Evolutionary conservation across 1,139 yeast species (phyloP).

Genomic region (Saccharomycopsis hybrid): DNA sequence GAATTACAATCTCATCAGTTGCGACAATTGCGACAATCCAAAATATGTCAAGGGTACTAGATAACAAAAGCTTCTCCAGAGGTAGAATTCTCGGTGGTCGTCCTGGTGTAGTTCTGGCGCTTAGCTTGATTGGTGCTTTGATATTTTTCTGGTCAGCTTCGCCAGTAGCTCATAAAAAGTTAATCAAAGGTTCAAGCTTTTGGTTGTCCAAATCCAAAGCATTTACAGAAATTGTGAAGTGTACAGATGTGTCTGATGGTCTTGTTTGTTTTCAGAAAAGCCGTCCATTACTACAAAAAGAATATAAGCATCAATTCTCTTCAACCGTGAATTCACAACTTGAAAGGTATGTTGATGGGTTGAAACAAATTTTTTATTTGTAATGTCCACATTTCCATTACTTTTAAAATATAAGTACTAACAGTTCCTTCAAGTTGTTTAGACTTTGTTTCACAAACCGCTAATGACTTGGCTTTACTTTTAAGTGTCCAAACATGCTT

Average conservation of each 20-base stretch:
- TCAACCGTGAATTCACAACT: neutral
- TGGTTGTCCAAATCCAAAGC: constrained; percentile 3
- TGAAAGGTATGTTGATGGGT: neutral
- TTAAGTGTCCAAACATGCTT: constrained; percentile 29
- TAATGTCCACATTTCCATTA: neutral
- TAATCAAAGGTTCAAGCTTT: neutral
- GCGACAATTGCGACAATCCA: too few species aligned
- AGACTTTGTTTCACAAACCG: constrained; percentile 23
- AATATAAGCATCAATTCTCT: constrained; percentile 9
- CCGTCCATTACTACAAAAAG: constrained; percentile 20
- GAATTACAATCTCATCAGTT: too few species aligned
- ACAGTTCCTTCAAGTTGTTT: constrained; percentile 22
- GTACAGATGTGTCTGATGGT: constrained; percentile 25
- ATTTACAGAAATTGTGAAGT: constrained; percentile 23
- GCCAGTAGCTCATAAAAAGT: too few species aligned
- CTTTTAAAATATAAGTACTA: neutral
- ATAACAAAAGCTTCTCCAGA: too few species aligned
- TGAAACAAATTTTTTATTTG: neutral
- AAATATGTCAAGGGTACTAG: too few species aligned
- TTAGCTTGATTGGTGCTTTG: too few species aligned
- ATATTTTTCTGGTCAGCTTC: too few species aligned
- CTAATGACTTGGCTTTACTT: constrained; percentile 27
- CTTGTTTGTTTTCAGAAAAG: constrained; percentile 22
- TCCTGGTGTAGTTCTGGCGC: too few species aligned
- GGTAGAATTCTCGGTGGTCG: too few species aligned